Conservation (phyloP, 192 early-diverging fungal genomes). For the Gaertneriomyces sp. region DNA sequence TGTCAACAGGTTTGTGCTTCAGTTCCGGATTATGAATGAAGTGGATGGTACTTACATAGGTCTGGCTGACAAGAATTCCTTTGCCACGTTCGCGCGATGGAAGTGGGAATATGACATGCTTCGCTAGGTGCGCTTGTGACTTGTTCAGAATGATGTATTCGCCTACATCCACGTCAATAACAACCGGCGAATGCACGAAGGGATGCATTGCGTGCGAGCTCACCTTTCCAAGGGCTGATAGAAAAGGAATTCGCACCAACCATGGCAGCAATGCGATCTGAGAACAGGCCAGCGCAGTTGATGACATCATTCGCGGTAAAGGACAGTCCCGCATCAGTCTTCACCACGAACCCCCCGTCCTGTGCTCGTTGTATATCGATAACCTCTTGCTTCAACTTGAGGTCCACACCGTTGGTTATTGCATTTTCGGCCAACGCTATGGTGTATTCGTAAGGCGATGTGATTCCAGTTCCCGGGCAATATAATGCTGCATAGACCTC, state of each 20-base stretch:
- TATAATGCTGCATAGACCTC: slow-evolving; percentile 34
- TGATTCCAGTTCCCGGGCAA: slow-evolving; percentile 39
- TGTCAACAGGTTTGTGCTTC: background rate
- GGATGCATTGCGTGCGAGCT: background rate
- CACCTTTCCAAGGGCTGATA: slow-evolving; percentile 47
- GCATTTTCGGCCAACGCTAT: slow-evolving; percentile 52
- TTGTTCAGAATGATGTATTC: slow-evolving; percentile 47
- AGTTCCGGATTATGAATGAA: background rate
- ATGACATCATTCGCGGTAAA: slow-evolving; percentile 28
- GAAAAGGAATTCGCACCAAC: slow-evolving; percentile 44
- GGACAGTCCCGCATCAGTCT: slow-evolving; percentile 21
- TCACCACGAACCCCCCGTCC: slow-evolving; percentile 26
- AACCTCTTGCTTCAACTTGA: slow-evolving; percentile 38
- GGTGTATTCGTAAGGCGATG: slow-evolving; percentile 48
- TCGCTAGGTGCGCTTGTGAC: slow-evolving; percentile 33
- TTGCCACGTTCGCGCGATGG: slow-evolving; percentile 38
- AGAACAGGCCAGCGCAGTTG: slow-evolving; percentile 42
- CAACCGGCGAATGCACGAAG: background rate
- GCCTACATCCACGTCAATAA: slow-evolving; percentile 4
- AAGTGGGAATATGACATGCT: slow-evolving; percentile 44
- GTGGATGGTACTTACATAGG: slow-evolving; percentile 13
- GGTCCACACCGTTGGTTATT: slow-evolving; percentile 41
- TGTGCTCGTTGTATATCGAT: slow-evolving; percentile 35
- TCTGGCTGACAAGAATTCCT: slow-evolving; percentile 48
- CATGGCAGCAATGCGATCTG: slow-evolving; percentile 46